These are phyloP conservation scores for Emmonsiellopsis sp. DNA, from an alignment of 2,329 filamentous ascomycete genomes.

Conservation along the genomic window DNA sequence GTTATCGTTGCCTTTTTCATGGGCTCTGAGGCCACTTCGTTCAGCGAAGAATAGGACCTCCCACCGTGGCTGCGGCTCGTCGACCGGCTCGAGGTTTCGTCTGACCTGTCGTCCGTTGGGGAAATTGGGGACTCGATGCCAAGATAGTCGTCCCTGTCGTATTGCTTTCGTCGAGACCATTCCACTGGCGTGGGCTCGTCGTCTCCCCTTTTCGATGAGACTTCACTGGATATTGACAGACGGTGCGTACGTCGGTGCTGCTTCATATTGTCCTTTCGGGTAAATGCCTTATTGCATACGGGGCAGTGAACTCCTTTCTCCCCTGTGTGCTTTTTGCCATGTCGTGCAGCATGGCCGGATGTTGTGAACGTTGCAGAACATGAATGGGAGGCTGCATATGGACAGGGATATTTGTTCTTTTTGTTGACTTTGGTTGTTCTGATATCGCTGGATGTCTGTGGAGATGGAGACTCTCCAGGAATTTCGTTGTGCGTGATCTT, in stretches of 20 bases:
- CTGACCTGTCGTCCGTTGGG: constrained; percentile 1
- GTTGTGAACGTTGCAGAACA: constrained; percentile 58
- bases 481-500: background rate
- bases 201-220: constrained; percentile 16
- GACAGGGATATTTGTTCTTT: constrained; percentile 60
- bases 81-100: constrained; percentile 4
- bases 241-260: constrained; percentile 56
- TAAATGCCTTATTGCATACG: constrained; percentile 59
- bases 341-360: constrained; percentile 57
- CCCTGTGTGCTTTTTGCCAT: constrained; percentile 60
- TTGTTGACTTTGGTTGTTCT: constrained; percentile 19
- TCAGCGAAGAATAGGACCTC: background rate
- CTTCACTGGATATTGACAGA: constrained; percentile 17
- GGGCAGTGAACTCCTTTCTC: constrained; percentile 61
- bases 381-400: constrained; percentile 49
- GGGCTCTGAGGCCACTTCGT: background rate
- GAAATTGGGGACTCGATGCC: background rate
- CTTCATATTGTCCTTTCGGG: constrained; percentile 62
- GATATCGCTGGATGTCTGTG: constrained; percentile 18
- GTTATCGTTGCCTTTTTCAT: background rate
- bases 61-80: constrained; percentile 2
- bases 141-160: constrained; percentile 2
- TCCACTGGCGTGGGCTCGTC: background rate
- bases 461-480: constrained; percentile 19
- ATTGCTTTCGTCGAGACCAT: background rate